These are phyloP conservation scores for Collybiopsis luxurians DNA, from an alignment of 768 basidiomycete genomes.

Conservation along the genomic window DNA sequence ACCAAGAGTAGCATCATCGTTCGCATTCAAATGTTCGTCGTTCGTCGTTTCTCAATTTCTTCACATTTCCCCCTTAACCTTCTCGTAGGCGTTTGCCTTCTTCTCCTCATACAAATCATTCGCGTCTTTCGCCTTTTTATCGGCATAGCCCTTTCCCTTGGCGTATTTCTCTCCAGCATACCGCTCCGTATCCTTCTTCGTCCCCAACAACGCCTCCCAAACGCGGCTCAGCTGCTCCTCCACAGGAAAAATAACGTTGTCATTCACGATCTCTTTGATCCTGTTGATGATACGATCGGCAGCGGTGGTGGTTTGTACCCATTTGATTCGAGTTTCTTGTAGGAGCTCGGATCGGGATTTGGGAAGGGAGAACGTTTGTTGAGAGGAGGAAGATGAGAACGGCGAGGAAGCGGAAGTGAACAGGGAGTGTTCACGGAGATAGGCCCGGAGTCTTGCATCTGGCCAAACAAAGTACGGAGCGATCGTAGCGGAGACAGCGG, in stretches of 20 bases:
- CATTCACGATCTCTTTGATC: conserved; percentile 65
- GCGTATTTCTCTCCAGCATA: conserved; percentile 18
- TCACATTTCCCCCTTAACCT: conserved; percentile 3
- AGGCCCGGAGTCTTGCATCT: conserved; percentile 88
- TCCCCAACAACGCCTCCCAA: conserved; percentile 43
- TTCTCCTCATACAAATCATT: background rate
- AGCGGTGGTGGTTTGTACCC: conserved; percentile 61
- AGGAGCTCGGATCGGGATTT: conserved; percentile 70
- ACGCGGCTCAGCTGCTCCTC: conserved; percentile 68
- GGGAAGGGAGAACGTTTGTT: conserved; percentile 57
- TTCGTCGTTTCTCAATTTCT: no score
- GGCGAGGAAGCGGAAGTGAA: conserved; percentile 8
- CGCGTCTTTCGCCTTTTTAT: background rate
- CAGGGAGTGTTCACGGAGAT: conserved; percentile 75
- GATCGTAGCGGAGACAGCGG: conserved; percentile 20
- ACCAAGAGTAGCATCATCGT: no score
- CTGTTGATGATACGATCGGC: conserved; percentile 56
- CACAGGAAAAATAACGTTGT: conserved; percentile 59
- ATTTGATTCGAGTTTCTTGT: conserved; percentile 78
- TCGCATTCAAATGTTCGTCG: no score
- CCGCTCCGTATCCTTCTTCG: conserved; percentile 22
- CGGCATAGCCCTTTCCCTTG: background rate
- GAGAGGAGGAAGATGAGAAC: conserved; percentile 13
- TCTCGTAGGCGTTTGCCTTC: background rate
- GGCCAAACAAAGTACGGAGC: conserved; percentile 85